Percentiles rank a stretch among this genome's conserved stretches.
Conservation (phyloP, 257 asterid genomes). For the Nemophila menziesii region DNA sequence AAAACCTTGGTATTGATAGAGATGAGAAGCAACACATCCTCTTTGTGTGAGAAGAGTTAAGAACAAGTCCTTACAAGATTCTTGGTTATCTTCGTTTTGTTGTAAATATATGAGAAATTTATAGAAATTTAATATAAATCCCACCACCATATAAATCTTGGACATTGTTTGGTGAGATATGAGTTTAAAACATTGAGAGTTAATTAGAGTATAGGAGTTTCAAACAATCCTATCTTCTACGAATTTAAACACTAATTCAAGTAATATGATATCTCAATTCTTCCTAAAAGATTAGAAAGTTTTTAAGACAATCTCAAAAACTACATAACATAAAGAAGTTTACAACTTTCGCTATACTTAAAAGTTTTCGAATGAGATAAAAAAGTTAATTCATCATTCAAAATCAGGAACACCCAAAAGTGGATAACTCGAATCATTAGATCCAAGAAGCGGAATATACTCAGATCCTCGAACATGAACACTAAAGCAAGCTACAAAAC, state of each 20-base stretch:
- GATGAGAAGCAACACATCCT: constrained; percentile 12
- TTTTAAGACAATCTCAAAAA: too few relatives aligned
- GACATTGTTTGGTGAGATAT: too few relatives aligned
- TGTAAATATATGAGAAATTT: constrained; percentile 5
- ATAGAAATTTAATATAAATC: too few relatives aligned
- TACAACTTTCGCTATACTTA: constrained; percentile 1
- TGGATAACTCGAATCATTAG: constrained; percentile 45
- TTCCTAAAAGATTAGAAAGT: too few relatives aligned
- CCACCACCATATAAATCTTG: too few relatives aligned
- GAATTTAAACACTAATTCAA: neutral
- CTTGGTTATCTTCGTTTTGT: constrained; percentile 1
- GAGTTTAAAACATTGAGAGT: neutral
- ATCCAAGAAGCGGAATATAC: constrained; percentile 65
- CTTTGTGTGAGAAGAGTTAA: constrained; percentile 15
- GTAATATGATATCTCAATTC: too few relatives aligned
- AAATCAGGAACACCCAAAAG: constrained; percentile 33
- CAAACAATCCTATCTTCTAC: neutral
- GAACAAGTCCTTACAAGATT: constrained; percentile 3
- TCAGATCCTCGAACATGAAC: constrained; percentile 96
- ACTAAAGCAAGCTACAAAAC: constrained; percentile 75
- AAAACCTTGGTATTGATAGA: constrained; percentile 19
- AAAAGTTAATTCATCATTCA: constrained; percentile 21
- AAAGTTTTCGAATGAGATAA: constrained; percentile 1
- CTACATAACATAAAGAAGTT: neutral
- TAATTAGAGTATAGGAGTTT: neutral